These are phyloP conservation scores for Zymoseptoria tritici DNA, from an alignment of 2,329 filamentous ascomycete species.

Conservation along the genomic window DNA sequence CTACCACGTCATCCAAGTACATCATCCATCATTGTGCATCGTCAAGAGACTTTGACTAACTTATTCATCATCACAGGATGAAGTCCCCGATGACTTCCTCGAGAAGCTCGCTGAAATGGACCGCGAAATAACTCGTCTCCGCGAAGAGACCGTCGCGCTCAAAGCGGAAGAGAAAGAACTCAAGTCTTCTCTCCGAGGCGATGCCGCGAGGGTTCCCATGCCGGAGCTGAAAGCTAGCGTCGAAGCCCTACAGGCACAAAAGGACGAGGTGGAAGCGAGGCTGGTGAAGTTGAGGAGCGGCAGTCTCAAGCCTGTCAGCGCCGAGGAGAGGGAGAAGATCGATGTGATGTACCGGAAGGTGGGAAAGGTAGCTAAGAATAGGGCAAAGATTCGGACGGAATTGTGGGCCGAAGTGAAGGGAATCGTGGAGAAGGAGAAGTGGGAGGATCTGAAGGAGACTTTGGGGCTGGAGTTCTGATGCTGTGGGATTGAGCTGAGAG, in stretches of 20 bases:
- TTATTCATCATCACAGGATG: constrained; percentile 36
- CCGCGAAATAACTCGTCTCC: constrained; percentile 40
- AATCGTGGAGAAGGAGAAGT: constrained; percentile 26
- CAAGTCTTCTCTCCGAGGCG: constrained; percentile 39
- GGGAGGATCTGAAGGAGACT: constrained; percentile 32
- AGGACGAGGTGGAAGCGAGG: constrained; percentile 33
- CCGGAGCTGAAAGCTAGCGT: constrained; percentile 43
- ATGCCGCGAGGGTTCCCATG: constrained; percentile 45
- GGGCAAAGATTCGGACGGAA: constrained; percentile 44
- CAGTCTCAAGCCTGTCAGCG: constrained; percentile 39
- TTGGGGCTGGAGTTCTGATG: constrained; percentile 19
- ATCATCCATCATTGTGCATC: background rate
- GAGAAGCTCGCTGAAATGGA: constrained; percentile 46
- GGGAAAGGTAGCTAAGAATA: constrained; percentile 30
- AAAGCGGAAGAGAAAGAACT: constrained; percentile 43
- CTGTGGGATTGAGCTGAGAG: background rate
- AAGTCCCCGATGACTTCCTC: constrained; percentile 41
- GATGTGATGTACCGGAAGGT: constrained; percentile 42
- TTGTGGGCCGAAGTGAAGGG: constrained; percentile 46
- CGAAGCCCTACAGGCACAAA: constrained; percentile 38
- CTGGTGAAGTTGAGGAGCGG: constrained; percentile 37
- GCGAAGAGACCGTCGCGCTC: constrained; percentile 38
- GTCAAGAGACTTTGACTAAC: background rate
- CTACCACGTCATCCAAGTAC: constrained; percentile 49
- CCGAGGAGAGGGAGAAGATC: constrained; percentile 41